Evolutionary conservation across 2,329 filamentous ascomycete genomes (phyloP), one percentile per base, ranked within the genome.

Genomic region (Xylariaceae sp.): DNA sequence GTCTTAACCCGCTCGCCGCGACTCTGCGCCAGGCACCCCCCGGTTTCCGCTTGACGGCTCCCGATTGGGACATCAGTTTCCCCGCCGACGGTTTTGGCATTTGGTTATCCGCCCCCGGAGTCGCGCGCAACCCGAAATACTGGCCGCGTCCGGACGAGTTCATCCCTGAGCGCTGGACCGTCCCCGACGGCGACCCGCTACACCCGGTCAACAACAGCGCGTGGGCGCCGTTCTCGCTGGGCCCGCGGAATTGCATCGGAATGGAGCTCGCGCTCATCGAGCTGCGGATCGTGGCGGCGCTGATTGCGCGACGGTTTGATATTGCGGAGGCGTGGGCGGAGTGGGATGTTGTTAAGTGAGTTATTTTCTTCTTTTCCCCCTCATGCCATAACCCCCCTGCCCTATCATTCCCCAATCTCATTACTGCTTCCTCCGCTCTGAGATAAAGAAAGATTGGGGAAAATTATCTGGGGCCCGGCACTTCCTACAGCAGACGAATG

Each of bases 221-320:
- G 0, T 85, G 76, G 75, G 72, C 79, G 5, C 76, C 80, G 0
- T 86, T 86, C 66, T 77, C 78, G 50, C 73, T 78, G 17, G 82
- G 82, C 0, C 78, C 78, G 2, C 69, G 83, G 8, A 80, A 78
- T 49, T 86, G 83, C 61, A 78, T 86, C 39, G 83, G 82, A 0
- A 78, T 84, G 69, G 77, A 82, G 61, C 71, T 86, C 50, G 83
- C 79, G 2, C 75, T 82, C 69, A 74, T 80, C 44, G 78, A 85
- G 70, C 73, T 80, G 30, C 78, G 77, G 60, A 73, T 80, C 52
- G 77, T 80, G 3, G 65, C 83, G 11, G 76, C 80, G 2, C 70
- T 84, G 63, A 75, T 78, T 1, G 68, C 79, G 0, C 67, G 81
- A 35, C 74, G 75, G 11, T 82, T 83, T 47, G 81, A 84, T 37